Percentiles rank a stretch among this genome's conserved stretches.
phyloP scores from a whole-genome alignment of 2,329 filamentous ascomycete species.

The Hymenotorrendiella dingleyae region DNA sequence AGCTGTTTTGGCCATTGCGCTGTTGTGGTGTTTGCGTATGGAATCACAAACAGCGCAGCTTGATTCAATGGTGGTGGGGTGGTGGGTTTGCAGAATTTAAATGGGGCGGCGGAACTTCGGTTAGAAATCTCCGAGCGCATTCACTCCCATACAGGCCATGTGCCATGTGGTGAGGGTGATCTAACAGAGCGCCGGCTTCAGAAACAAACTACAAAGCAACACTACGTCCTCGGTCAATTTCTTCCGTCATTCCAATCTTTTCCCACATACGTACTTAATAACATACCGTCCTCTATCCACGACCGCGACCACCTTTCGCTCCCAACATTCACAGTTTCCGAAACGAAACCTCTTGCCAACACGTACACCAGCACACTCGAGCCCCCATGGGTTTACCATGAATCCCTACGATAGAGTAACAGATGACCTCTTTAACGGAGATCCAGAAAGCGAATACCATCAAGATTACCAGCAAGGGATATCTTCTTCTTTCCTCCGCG shows the following conservation, averaged over 20 bases:
- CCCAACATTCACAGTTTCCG: too few relatives aligned
- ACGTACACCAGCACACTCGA: background rate
- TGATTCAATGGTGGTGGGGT: background rate
- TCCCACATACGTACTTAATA: too few relatives aligned
- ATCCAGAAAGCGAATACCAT: constrained; percentile 27
- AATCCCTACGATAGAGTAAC: constrained; percentile 18
- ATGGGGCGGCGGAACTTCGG: background rate
- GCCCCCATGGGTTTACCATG: constrained; percentile 29
- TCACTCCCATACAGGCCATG: too few relatives aligned
- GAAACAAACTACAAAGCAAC: too few relatives aligned
- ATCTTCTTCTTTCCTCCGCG: constrained; percentile 7
- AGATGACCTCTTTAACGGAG: constrained; percentile 26
- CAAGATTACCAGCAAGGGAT: constrained; percentile 27
- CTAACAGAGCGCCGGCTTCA: too few relatives aligned
- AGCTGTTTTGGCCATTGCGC: constrained; percentile 30
- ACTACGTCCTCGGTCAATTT: too few relatives aligned
- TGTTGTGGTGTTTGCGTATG: background rate
- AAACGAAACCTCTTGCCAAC: too few relatives aligned
- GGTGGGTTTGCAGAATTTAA: background rate
- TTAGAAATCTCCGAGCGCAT: too few relatives aligned
- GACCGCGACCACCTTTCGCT: too few relatives aligned
- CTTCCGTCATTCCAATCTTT: too few relatives aligned
- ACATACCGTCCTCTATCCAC: too few relatives aligned
- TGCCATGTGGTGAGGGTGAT: too few relatives aligned
- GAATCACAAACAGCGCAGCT: background rate